Conservation (phyloP, 1,284 basidiomycete species). For the Ganoderma sinense region DNA sequence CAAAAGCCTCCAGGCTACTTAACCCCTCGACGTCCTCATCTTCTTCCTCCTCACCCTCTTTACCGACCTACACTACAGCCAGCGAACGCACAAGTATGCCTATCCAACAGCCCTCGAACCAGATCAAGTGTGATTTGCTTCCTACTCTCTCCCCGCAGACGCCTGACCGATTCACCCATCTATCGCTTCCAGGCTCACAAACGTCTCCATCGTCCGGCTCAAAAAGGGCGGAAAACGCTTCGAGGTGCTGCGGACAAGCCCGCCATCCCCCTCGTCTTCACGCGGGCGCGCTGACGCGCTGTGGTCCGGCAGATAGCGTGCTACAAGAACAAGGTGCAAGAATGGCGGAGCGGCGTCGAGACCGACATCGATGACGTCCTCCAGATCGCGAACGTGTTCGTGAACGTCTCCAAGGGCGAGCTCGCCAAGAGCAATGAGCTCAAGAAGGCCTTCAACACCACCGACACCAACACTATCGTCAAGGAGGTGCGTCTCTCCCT, state of each 20-base stretch:
- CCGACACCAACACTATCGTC: conserved; percentile 77
- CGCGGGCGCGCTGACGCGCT: conserved; percentile 7
- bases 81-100: conserved; percentile 43
- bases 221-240: conserved; percentile 98
- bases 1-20: neutral
- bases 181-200: conserved; percentile 75
- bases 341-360: conserved; percentile 95
- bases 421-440: conserved; percentile 91
- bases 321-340: conserved; percentile 99
- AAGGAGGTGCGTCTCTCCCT: conserved; percentile 69
- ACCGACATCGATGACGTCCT: conserved; percentile 95
- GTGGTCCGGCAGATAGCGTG: conserved; percentile 87
- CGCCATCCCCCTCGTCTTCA: neutral
- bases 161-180: conserved; percentile 20
- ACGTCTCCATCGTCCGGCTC: conserved; percentile 94
- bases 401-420: conserved; percentile 97
- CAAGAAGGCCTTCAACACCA: conserved; percentile 89
- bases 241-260: conserved; percentile 63
- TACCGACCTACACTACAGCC: neutral
- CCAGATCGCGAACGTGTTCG: conserved; percentile 96
- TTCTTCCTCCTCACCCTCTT: conserved; percentile 2
- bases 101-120: conserved; percentile 86
- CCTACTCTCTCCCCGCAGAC: conserved; percentile 5
- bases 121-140: conserved; percentile 73
- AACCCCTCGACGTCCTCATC: neutral